Evolutionary conservation across 371 early-diverging fungal genomes (phyloP).

Genomic region (Haplosporangium sp.): DNA sequence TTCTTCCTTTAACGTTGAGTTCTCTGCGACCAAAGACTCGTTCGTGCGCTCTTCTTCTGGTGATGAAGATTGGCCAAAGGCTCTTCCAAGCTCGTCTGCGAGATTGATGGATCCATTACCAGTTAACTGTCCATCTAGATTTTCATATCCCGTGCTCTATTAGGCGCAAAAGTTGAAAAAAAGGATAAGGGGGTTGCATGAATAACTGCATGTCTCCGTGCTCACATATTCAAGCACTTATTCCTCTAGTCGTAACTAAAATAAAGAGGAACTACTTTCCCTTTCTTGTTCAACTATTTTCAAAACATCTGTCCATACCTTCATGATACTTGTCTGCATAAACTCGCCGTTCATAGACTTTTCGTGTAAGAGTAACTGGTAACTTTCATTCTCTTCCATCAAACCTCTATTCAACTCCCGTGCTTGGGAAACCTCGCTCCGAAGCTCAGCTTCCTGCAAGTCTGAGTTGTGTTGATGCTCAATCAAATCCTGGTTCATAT

Average conservation of each 20-base stretch:
- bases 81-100: constrained; percentile 72
- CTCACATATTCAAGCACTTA: not conserved
- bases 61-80: constrained; percentile 39
- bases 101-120: constrained; percentile 60
- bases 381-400: constrained; percentile 89
- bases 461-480: constrained; percentile 31
- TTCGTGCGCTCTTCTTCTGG: constrained; percentile 9
- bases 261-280: not conserved
- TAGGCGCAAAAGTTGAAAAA: not conserved
- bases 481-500: constrained; percentile 30
- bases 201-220: not conserved
- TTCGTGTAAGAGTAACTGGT: constrained; percentile 84
- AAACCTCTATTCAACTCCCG: constrained; percentile 76
- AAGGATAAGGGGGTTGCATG: not conserved
- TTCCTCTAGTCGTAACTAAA: not conserved
- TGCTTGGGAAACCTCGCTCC: constrained; percentile 70
- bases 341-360: constrained; percentile 86
- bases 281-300: not conserved
- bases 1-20: constrained; percentile 58
- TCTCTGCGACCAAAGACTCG: constrained; percentile 61
- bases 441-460: constrained; percentile 53
- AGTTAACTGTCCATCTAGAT: constrained; percentile 15
- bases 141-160: constrained; percentile 38
- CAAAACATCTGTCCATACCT: constrained; percentile 25
- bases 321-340: constrained; percentile 68